Base-by-base conservation (phyloP, 306 rosid species). In the Cotoneaster glaucophyllus region DNA sequence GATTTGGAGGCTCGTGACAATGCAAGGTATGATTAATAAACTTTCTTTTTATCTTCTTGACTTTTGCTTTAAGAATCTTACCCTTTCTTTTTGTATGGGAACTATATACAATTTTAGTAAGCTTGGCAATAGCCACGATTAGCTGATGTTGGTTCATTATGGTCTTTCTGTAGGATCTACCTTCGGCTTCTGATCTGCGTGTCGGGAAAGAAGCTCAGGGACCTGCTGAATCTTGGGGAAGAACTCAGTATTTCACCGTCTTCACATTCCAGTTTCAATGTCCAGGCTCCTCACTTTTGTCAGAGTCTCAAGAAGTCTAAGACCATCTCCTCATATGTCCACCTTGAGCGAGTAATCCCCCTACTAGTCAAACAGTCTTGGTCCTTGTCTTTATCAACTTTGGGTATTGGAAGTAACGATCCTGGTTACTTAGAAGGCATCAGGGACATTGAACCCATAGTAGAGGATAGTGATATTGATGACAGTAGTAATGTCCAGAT, bases 1-100 rank as follows among this genome's bases (percentile, higher is more conserved):
- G 98, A 95, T 85, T 71, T 95, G 88, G 98, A 95, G 86, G 90
- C 89, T 76, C 97, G 98, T 44, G 98, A 95, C 78, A 92, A 85
- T 88, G 91, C 98, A 73, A 95, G 97, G 98, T 95, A 89, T 74
- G 58, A 71, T 54, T 52, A 39, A 53, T 58, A 67, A 61, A 67
- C 59, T 9, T 26, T 21, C 10, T 11, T 44, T 41, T 39, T 18
- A 70, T 19, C 32, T 34, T 70, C 31, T 37, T 41, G 18, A 67
- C 11, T 43, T 8, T 63, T 4, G 53, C 22, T 17, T 43, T 64
- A 68, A 22, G 73, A 67, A 48, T 59, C 34, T 41, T 62, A 69
- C 67, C 21, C 48, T 57, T 22, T 72, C 56, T 71, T 24, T 57
- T 75, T 70, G 24, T 25, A 22, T 14, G 71, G 48, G 18, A 31